Evolutionary conservation across 2,329 filamentous ascomycete species (phyloP).

Genomic region (Ceratocystis harringtonii): DNA sequence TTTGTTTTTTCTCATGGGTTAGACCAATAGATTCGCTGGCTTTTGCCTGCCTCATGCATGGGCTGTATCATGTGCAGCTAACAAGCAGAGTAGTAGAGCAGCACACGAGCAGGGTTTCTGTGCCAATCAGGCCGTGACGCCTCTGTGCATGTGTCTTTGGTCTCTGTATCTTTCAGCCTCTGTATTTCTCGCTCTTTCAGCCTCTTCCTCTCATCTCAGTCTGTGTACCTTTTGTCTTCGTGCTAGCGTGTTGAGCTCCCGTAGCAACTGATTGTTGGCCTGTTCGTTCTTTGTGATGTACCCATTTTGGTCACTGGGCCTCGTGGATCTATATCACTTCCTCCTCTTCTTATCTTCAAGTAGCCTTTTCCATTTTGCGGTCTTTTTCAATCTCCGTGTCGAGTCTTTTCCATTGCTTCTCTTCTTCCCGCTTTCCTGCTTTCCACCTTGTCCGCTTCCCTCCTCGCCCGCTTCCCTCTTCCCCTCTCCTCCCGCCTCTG

Average conservation of each 20-base stretch:
- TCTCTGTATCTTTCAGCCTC: not conserved
- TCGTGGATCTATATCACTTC: no score
- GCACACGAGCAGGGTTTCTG: not conserved
- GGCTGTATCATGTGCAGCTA: not conserved
- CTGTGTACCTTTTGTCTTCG: not conserved
- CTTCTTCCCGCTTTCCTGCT: not conserved
- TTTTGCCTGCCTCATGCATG: not conserved
- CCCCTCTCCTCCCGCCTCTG: not conserved
- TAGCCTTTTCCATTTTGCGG: no score
- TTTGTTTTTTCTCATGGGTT: not conserved
- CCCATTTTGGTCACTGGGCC: not conserved
- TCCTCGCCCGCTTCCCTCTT: no score
- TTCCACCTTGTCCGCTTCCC: no score
- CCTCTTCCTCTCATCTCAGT: not conserved
- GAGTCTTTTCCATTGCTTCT: not conserved
- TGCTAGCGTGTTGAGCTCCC: no score
- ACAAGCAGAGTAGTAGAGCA: not conserved
- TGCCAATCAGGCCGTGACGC: slow-evolving; percentile 11
- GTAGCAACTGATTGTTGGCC: no score
- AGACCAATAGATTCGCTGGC: not conserved
- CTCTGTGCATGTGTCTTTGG: not conserved
- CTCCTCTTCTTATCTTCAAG: no score
- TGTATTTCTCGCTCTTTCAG: not conserved
- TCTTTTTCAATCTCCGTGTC: not conserved
- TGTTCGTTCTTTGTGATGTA: not conserved